Conservation (phyloP, 345 rosid genomes). For the Streptanthus diversifolius region DNA sequence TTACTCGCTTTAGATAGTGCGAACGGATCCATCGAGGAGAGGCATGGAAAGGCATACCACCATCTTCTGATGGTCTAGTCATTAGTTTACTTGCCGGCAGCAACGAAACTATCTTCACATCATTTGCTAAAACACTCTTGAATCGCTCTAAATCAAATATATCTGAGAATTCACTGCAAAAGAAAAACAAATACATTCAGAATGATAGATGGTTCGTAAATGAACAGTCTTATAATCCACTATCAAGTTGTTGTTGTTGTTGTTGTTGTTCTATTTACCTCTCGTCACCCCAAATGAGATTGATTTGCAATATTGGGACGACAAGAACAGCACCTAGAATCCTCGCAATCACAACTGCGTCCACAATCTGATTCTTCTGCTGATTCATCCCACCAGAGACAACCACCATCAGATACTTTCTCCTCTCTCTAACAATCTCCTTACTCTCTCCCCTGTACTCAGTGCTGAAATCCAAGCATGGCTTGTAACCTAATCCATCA, state of each 20-base stretch:
- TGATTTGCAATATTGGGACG: constrained; percentile 91
- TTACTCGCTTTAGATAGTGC: constrained; percentile 78
- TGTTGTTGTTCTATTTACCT: constrained; percentile 42
- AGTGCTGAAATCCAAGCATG: constrained; percentile 58
- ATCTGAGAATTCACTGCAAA: constrained; percentile 85
- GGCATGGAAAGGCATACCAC: constrained; percentile 64
- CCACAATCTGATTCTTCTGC: constrained; percentile 99
- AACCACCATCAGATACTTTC: constrained; percentile 75
- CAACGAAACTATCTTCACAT: constrained; percentile 80
- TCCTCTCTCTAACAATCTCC: constrained; percentile 42
- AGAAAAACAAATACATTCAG: constrained; percentile 7
- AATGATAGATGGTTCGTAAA: neutral
- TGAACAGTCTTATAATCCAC: neutral
- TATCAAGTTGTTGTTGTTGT: neutral
- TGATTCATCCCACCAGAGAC: constrained; percentile 96
- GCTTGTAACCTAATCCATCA: constrained; percentile 80
- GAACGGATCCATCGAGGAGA: constrained; percentile 93
- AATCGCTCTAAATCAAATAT: constrained; percentile 90
- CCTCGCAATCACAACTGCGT: constrained; percentile 94
- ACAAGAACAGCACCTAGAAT: constrained; percentile 93
- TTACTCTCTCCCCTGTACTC: constrained; percentile 53
- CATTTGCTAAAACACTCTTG: constrained; percentile 70
- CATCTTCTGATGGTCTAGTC: constrained; percentile 86
- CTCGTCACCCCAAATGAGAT: constrained; percentile 99
- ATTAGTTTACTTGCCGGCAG: constrained; percentile 75